Base-by-base conservation (phyloP, 2,329 filamentous ascomycete genomes). In the Dryadomyces quercivorus region DNA sequence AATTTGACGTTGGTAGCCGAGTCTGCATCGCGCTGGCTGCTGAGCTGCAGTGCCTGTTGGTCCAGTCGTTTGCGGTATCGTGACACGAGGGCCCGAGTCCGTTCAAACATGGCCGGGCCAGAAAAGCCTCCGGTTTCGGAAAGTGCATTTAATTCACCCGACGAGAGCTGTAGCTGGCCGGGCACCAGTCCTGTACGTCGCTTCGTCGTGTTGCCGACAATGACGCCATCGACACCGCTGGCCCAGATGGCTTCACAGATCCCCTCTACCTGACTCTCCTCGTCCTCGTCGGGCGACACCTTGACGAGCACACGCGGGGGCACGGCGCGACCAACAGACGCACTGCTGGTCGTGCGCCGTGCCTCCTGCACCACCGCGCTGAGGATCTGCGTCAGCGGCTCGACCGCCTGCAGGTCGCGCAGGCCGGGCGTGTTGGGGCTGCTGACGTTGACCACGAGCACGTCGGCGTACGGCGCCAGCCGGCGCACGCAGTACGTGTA, bases 381-480 rank as follows among this genome's bases (percentile, higher is more conserved):
- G 44, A 98, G 72, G 49, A 98, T 85, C 45, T 80, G 75, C 2
- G 89, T 92, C 55, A 98, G 72, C 1, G 91, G 92, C 60, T 86
- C 89, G 0, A 84, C 80, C 2, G 87, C 86, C 70, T 98, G 93
- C 42, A 98, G 74, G 55, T 89, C 86, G 22, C 93, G 82, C 50
- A 97, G 77, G 0, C 93, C 92, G 0, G 92, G 92, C 0, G 92
- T 97, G 71, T 98, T 98, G 22, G 93, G 93, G 62, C 88, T 94
- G 64, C 90, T 95, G 51, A 98, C 93, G 63, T 98, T 98, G 64
- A 98, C 93, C 8, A 97, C 92, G n/a, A 98, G 73, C 40, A 98
- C 86, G 64, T 98, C 93, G 12, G 93, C 90, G 66, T 95, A 98
- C 51, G 78, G 85, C 4, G 86, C 93, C 42, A 98, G 73, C 48